Conservation (phyloP, 106 monocot species). For the Dendrobium nobile region DNA sequence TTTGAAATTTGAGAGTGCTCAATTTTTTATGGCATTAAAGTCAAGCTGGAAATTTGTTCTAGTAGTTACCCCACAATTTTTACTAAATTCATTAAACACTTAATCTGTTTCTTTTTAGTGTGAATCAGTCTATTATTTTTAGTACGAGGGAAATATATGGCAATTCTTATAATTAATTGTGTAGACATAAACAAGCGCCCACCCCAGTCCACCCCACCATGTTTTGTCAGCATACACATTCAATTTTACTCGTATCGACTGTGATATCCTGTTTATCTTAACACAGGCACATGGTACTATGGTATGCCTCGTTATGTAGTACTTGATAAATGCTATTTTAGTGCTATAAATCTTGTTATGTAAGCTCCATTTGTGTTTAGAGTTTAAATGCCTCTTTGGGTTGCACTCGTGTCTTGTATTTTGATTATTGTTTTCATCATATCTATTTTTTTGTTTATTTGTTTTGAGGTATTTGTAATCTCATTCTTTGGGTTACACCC, state of each 20-base stretch:
- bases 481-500: conserved; percentile 1
- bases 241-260: background rate
- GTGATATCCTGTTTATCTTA: background rate
- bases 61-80: background rate
- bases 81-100: background rate
- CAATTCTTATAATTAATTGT: background rate
- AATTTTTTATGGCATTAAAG: background rate
- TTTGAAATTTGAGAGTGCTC: background rate
- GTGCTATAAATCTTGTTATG: background rate
- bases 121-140: background rate
- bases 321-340: background rate
- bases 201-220: background rate
- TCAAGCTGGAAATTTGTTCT: background rate
- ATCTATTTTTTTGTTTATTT: background rate
- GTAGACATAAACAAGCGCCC: background rate
- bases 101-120: background rate
- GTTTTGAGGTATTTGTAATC: background rate
- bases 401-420: background rate
- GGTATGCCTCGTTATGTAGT: background rate
- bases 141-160: background rate
- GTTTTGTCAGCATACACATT: background rate
- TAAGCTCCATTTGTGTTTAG: background rate
- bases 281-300: background rate
- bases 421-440: background rate
- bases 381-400: background rate